phyloP scores from a whole-genome alignment of 192 early-diverging fungal species.

The Obelidium mucronatum region DNA sequence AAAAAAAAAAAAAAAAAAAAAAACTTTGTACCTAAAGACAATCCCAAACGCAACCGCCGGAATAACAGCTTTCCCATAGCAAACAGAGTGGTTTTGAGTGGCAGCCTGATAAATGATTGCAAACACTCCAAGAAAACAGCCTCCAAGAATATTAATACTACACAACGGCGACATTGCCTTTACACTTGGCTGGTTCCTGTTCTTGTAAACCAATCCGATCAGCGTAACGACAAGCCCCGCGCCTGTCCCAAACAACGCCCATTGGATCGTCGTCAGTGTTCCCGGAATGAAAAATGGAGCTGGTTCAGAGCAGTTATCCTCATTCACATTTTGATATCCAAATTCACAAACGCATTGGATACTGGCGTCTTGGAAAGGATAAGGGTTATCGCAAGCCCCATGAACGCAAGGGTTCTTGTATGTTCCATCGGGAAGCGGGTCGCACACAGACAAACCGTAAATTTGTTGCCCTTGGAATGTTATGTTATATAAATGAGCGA shows the following conservation, averaged over 20 bases:
- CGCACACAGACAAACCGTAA: too few species aligned
- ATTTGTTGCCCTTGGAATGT: too few species aligned
- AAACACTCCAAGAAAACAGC: neutral
- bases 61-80: neutral
- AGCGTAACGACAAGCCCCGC: neutral
- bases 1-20: neutral
- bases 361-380: too few species aligned
- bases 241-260: neutral
- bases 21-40: neutral
- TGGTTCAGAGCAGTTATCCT: constrained; percentile 14
- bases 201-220: neutral
- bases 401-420: too few species aligned
- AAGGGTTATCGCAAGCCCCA: too few species aligned
- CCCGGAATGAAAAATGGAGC: neutral
- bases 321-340: constrained; percentile 2
- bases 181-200: neutral
- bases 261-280: neutral
- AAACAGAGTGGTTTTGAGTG: neutral
- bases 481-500: too few species aligned
- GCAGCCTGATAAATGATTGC: neutral
- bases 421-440: too few species aligned
- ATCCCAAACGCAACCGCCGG: constrained; percentile 4
- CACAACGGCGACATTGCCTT: neutral
- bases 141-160: neutral
- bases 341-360: too few species aligned